phyloP scores from a whole-genome alignment of 306 rosid genomes.

The Sindora glabra region DNA sequence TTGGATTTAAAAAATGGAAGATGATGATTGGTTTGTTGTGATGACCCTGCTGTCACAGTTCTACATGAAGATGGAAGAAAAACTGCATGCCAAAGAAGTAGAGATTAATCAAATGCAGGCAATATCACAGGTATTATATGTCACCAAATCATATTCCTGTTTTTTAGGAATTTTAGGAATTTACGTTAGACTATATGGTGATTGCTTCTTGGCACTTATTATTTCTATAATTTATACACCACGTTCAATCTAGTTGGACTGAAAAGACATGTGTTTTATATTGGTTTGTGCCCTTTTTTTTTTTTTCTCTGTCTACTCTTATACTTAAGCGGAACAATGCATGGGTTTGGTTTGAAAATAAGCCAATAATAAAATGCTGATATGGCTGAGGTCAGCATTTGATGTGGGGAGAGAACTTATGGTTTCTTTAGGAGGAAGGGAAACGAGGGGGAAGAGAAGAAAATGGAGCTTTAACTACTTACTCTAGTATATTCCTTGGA shows the following conservation, averaged over 20 bases:
- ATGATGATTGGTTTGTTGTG: slow-evolving; percentile 8
- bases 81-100: slow-evolving; percentile 50
- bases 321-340: no score
- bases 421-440: no score
- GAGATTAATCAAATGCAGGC: slow-evolving; percentile 52
- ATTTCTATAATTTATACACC: not conserved
- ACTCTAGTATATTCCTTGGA: no score
- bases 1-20: not conserved
- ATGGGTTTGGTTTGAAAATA: no score
- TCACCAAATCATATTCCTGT: not conserved
- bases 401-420: no score
- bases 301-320: no score
- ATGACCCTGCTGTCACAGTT: slow-evolving; percentile 31
- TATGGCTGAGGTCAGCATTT: no score
- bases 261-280: not conserved
- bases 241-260: not conserved
- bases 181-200: not conserved
- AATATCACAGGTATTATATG: slow-evolving; percentile 38
- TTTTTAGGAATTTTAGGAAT: not conserved
- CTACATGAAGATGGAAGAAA: slow-evolving; percentile 45
- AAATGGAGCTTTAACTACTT: no score
- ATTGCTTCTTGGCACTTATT: not conserved
- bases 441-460: no score
- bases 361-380: no score
- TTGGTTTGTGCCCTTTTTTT: not conserved